Evolutionary conservation across 2,329 filamentous ascomycete species (phyloP), one percentile per base, ranked within the genome.

Genomic region (Beauveria bassiana): DNA sequence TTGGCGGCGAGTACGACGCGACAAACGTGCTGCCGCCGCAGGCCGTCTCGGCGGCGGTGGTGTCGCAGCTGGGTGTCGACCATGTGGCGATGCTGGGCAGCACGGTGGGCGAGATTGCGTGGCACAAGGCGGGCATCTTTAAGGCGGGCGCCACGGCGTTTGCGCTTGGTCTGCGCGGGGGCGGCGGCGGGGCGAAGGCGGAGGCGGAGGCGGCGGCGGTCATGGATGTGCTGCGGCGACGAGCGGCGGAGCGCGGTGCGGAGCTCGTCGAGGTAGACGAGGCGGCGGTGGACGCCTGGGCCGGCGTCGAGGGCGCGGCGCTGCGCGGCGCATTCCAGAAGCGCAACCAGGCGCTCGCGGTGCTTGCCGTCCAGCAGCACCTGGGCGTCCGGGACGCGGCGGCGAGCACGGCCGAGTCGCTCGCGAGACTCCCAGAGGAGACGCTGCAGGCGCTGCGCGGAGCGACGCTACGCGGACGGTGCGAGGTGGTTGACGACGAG

Each of bases 41-140:
- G 12, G 80, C 83, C 14, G 88, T 92, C 1, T 86, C 84, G 7
- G 87, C 86, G 1, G 83, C 86, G 1, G 89, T 88, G 0, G 86
- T 97, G 43, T 87, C 91, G 22, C 91, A 88, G 68, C 73, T 97
- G 49, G 92, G 91, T 3, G 88, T 96, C 63, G 93, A 97, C 68
- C 93, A 97, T 73, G 86, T 88, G 1, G 85, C 82, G 5, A 86
- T 96, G 81, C 79, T 97, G 42, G 93, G 93, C 12, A 80, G 83
- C 43, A 93, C 91, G 0, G 82, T 93, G 56, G 86, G 89, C 61
- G 79, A 91, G 69, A 96, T 96, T 65, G 75, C 92, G 3, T 96
- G 92, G 93, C 90, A 96, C 72, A 97, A 97, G 73, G 88, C 87
- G 7, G 93, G 93, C 1, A 90, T 97, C 50, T 88, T 96, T 71